Evolutionary conservation across 257 asterid species (phyloP).

Genomic region (Plantago major): DNA sequence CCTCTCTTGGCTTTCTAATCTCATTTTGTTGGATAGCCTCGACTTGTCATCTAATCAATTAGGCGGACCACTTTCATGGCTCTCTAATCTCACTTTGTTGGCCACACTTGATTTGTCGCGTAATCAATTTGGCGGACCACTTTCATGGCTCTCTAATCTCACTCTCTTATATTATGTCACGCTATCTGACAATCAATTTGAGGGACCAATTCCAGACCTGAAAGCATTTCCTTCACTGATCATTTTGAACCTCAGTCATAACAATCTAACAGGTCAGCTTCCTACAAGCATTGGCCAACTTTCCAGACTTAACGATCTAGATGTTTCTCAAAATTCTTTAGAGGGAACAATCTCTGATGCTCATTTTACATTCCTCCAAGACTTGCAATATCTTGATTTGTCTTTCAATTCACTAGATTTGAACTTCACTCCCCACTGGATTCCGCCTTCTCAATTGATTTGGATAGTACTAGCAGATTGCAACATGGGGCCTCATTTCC

Average conservation of each 20-base stretch:
- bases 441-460: too few relatives aligned
- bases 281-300: constrained; percentile 20
- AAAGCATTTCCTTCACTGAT: background rate
- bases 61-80: too few relatives aligned
- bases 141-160: too few relatives aligned
- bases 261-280: constrained; percentile 7
- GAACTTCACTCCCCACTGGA: too few relatives aligned
- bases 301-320: constrained; percentile 15
- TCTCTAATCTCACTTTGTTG: too few relatives aligned
- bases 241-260: background rate
- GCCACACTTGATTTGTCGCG: background rate
- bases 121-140: too few relatives aligned
- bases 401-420: background rate
- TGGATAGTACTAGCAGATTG: too few relatives aligned
- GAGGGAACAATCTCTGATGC: too few relatives aligned
- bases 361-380: constrained; percentile 17
- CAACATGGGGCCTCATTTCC: constrained; percentile 32
- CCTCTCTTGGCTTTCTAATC: constrained; percentile 19
- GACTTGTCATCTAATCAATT: too few relatives aligned
- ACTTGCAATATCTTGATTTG: constrained; percentile 15
- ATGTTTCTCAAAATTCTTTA: constrained; percentile 21
- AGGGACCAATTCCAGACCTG: constrained; percentile 16
- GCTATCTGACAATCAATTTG: constrained; percentile 5
- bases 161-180: too few relatives aligned
- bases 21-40: too few relatives aligned